These are phyloP conservation scores for Metschnikowia cubensis DNA, from an alignment of 805 yeast species.

Conservation along the genomic window DNA sequence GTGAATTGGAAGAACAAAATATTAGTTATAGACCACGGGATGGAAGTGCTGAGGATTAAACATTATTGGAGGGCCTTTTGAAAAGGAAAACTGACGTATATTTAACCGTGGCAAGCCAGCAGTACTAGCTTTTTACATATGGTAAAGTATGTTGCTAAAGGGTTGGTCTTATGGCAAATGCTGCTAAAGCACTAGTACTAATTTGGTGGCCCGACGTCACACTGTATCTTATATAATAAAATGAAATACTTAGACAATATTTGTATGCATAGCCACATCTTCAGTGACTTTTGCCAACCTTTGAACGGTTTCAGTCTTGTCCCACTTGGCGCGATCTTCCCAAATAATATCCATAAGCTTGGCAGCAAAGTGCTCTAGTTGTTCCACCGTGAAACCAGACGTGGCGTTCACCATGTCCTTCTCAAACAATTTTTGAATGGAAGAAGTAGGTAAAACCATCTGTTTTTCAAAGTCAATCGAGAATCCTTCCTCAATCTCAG, in stretches of 20 bases:
- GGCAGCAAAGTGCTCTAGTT: conserved; percentile 49
- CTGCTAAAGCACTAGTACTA: neutral
- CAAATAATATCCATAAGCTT: conserved; percentile 68
- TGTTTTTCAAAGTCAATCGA: conserved; percentile 55
- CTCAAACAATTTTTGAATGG: conserved; percentile 23
- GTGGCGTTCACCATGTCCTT: conserved; percentile 28
- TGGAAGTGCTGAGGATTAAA: conserved; percentile 69
- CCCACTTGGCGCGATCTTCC: conserved; percentile 53
- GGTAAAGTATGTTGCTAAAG: neutral
- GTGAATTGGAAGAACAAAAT: conserved; percentile 68
- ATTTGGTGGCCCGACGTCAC: neutral
- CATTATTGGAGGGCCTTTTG: neutral
- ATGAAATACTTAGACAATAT: conserved; percentile 1
- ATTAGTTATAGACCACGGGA: conserved; percentile 90
- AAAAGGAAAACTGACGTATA: neutral
- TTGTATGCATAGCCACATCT: neutral
- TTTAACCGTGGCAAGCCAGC: neutral
- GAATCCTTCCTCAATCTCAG: conserved; percentile 34
- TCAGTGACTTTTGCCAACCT: conserved; percentile 23
- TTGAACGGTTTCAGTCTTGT: conserved; percentile 37
- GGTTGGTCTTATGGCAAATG: neutral
- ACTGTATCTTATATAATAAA: neutral
- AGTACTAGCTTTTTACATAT: neutral
- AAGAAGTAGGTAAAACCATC: conserved; percentile 24
- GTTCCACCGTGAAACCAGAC: conserved; percentile 33